Percentiles rank a stretch among this genome's conserved stretches.
Evolutionary conservation across 441 rosid genomes (phyloP).

Genomic region (Erysimum pusillum): DNA sequence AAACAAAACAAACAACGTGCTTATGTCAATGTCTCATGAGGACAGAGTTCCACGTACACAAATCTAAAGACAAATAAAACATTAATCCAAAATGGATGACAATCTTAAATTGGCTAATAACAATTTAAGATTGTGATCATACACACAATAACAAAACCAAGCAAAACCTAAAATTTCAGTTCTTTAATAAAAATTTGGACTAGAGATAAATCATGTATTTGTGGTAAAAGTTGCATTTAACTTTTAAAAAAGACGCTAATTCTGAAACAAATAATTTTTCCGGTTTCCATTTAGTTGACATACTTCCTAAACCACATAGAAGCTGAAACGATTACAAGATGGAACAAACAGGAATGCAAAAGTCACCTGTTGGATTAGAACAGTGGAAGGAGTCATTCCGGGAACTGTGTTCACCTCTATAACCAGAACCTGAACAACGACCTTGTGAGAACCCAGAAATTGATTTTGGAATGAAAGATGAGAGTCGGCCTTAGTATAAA

Average conservation of each 20-base stretch:
- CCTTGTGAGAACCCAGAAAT: slow-evolving; percentile 35
- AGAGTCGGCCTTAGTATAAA: not conserved
- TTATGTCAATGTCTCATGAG: slow-evolving; percentile 17
- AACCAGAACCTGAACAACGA: slow-evolving; percentile 66
- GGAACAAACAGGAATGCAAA: slow-evolving; percentile 14
- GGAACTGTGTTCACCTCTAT: slow-evolving; percentile 96
- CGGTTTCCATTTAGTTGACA: not conserved
- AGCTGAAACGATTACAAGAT: not conserved
- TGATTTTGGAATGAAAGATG: not conserved
- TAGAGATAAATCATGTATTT: not conserved
- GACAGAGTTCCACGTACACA: not conserved
- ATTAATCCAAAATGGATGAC: not conserved
- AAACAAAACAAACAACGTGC: slow-evolving; percentile 23
- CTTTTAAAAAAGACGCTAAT: not conserved
- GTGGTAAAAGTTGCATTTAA: not conserved
- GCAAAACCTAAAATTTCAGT: not conserved
- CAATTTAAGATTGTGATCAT: not conserved
- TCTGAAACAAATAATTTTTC: not conserved
- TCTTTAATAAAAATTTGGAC: not conserved
- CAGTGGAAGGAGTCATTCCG: slow-evolving; percentile 98
- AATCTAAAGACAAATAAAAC: not conserved
- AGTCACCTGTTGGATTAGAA: slow-evolving; percentile 90
- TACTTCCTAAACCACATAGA: slow-evolving; percentile 21
- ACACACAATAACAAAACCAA: not conserved
- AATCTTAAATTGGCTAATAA: not conserved